Conservation (phyloP, 768 basidiomycete species). For the Vishniacozyma victoriae region DNA sequence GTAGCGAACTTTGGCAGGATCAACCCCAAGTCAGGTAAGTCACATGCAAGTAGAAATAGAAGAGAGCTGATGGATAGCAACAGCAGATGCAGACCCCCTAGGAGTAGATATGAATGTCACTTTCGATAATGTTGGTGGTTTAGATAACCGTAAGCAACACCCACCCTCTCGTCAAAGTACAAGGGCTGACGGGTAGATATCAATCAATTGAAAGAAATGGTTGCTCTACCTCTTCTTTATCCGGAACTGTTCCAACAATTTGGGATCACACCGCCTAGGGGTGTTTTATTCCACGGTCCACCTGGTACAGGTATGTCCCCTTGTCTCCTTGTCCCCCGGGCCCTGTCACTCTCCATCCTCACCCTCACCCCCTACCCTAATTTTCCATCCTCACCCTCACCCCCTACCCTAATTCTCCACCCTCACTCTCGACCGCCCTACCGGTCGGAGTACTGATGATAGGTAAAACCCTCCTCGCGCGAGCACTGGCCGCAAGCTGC, state of each 20-base stretch:
- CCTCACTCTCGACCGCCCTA: background rate
- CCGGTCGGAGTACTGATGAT: background rate
- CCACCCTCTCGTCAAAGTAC: background rate
- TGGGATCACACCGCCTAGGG: constrained; percentile 87
- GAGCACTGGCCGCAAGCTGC: constrained; percentile 89
- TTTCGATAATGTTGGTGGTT: constrained; percentile 91
- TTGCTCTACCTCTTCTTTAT: constrained; percentile 85
- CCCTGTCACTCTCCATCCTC: no score
- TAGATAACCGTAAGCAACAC: constrained; percentile 75
- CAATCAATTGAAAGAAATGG: constrained; percentile 97
- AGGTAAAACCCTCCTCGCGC: constrained; percentile 77
- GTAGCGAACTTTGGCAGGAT: constrained; percentile 17
- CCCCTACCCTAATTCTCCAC: background rate
- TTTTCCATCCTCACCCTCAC: no score
- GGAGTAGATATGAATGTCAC: constrained; percentile 89
- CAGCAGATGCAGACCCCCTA: constrained; percentile 92
- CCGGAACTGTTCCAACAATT: constrained; percentile 95
- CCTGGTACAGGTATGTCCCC: constrained; percentile 84
- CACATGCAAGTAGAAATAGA: background rate
- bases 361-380: no score
- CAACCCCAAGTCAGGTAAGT: constrained; percentile 24
- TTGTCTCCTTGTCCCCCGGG: no score
- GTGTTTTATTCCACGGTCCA: constrained; percentile 95
- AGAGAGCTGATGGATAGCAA: constrained; percentile 52
- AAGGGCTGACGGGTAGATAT: constrained; percentile 60